Evolutionary conservation across 1,284 basidiomycete genomes (phyloP), one percentile per base, ranked within the genome.

Genomic region (Marasmius fiardii): DNA sequence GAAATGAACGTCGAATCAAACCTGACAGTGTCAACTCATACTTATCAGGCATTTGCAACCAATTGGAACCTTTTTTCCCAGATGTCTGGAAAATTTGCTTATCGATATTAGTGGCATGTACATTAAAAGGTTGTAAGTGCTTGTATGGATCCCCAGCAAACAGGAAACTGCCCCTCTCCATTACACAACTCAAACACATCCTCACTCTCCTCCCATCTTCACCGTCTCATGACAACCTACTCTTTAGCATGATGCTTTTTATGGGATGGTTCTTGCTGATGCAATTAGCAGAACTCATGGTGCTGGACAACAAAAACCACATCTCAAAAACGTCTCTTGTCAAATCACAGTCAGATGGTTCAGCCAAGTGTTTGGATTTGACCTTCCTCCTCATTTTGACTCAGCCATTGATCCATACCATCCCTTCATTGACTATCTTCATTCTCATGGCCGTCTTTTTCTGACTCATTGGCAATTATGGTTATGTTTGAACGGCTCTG

Each of bases 1-100:
- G 70, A 60, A 51, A 70, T 70, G 66, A 66, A 34, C 54, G 60
- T 21, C 60, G 64, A 49, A 64, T 68, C 41, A 53, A 50, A 34
- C 67, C 58, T 3, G 10, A 41, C 0, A 64, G 68, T 0, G 65
- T 71, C 4, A 31, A 18, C 2, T 43, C 58, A 0, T 72, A 74
- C 47, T 64, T 72, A 0, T 66, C 69, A 1, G 63, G 68, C 1
- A 70, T 71, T 20, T 58, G 48, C 21, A 56, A 53, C 14, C 41
- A 68, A n/a, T n/a, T n/a, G n/a, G n/a, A n/a, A n/a, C n/a, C n/a
- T n/a, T n/a, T n/a, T n/a, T n/a, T n/a, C n/a, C n/a, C n/a, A n/a
- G n/a, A n/a, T n/a, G n/a, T n/a, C n/a, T n/a, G n/a, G n/a, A n/a
- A n/a, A n/a, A n/a, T n/a, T n/a, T n/a, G n/a, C n/a, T n/a, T n/a